Evolutionary conservation across 768 basidiomycete species (phyloP), one percentile per base, ranked within the genome.

Genomic region (Inosperma sp.): DNA sequence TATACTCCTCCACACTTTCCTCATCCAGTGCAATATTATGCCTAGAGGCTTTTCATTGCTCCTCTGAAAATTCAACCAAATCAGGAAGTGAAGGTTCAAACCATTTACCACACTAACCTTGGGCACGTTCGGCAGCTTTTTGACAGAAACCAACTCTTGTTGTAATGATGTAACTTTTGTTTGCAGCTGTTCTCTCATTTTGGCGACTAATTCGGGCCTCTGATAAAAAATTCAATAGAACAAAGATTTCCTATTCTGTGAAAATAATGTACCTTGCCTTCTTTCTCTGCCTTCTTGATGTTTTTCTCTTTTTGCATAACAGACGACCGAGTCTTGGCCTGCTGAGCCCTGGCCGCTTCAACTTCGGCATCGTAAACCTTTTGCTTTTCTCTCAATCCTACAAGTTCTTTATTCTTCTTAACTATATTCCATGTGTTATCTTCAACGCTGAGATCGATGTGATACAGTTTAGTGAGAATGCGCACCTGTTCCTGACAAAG

Each of bases 241-340:
- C 26, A 14, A 23, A 5, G 7, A n/a, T 12, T 12, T 10, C 3
- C 33, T 6, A 48, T 31, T 10, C n/a, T 42, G 35, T 8, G 17
- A 21, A 33, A 13, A 12, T 10, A 17, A 59, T 75, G 31, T 30
- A 86, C 93, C 73, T 89, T 91, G 13, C 76, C 81, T 52, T 97
- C 95, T 7, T 94, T 97, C 68, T 97, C 94, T 1, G 86, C 86
- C 65, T 86, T 89, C 72, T 96, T 96, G 51, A 95, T 84, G 37
- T 70, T 79, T 68, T 85, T 86, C 68, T 99, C 93, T 57, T 86
- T 84, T 69, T 88, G 87, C 72, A 85, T 80, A 0, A 93, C 85
- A 5, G 74, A 70, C 7, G 83, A 78, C 14, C 89, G 78, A 6
- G 84, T 83, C 64, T 80, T 84, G 2, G 89, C 91, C 61, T 95